Evolutionary conservation across 768 basidiomycete species (phyloP).

Genomic region (Kwoniella dendrophila): DNA sequence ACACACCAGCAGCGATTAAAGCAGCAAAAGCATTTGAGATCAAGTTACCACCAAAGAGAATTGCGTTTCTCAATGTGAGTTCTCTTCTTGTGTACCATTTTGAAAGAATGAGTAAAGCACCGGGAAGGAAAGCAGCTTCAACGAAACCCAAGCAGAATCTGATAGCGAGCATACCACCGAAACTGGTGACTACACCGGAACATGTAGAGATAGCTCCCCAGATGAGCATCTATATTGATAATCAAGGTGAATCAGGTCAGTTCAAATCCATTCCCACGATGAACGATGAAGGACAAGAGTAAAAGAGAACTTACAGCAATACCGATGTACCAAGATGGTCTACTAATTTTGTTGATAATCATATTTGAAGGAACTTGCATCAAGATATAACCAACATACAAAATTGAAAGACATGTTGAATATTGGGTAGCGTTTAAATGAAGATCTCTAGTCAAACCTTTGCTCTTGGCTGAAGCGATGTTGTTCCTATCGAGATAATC

Average conservation of each 20-base stretch:
- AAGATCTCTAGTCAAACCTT: slow-evolving; percentile 48
- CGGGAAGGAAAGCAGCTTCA: slow-evolving; percentile 56
- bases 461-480: slow-evolving; percentile 45
- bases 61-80: slow-evolving; percentile 44
- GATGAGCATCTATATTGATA: slow-evolving; percentile 33
- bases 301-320: slow-evolving; percentile 35
- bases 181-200: slow-evolving; percentile 62
- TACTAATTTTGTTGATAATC: slow-evolving; percentile 48
- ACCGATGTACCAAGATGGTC: slow-evolving; percentile 55
- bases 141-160: slow-evolving; percentile 74
- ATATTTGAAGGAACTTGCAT: slow-evolving; percentile 52
- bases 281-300: too few species aligned
- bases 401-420: slow-evolving; percentile 49
- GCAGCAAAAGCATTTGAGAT: slow-evolving; percentile 82
- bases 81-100: slow-evolving; percentile 51
- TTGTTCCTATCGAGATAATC: slow-evolving; percentile 54
- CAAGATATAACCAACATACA: slow-evolving; percentile 44
- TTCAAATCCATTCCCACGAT: too few species aligned
- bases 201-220: slow-evolving; percentile 51
- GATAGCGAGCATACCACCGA: slow-evolving; percentile 57
- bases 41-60: slow-evolving; percentile 59
- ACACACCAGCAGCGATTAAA: slow-evolving; percentile 73
- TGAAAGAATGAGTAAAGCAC: slow-evolving; percentile 49
- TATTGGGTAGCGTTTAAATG: slow-evolving; percentile 47
- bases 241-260: neutral